phyloP scores from a whole-genome alignment of 2,329 filamentous ascomycete species.

The Metarhizium sp. region DNA sequence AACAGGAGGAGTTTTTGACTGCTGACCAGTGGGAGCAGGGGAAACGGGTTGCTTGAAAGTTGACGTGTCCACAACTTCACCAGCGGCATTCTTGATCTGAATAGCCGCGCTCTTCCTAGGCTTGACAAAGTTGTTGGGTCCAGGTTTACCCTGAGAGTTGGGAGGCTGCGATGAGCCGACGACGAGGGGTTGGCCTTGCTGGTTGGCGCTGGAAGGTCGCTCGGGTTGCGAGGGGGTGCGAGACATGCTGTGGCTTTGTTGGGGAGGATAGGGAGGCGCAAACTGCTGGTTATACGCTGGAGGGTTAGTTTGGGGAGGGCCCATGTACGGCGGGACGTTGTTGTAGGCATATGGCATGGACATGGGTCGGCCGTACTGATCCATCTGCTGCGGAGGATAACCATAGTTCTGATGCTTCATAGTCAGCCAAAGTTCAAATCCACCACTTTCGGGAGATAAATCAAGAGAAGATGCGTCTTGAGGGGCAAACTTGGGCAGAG shows the following conservation, averaged over 20 bases:
- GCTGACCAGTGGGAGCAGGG: conserved; percentile 43
- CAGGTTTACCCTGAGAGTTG: conserved; percentile 45
- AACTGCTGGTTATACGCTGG: conserved; percentile 42
- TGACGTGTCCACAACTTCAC: conserved; percentile 65
- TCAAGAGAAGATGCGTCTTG: conserved; percentile 33
- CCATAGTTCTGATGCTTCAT: conserved; percentile 56
- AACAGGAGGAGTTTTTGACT: conserved; percentile 57
- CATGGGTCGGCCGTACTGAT: conserved; percentile 28
- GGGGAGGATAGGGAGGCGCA: conserved; percentile 29
- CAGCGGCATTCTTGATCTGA: conserved; percentile 73
- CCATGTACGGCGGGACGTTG: conserved; percentile 42
- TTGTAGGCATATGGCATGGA: conserved; percentile 34
- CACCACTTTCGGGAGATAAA: conserved; percentile 58
- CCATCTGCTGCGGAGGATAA: conserved; percentile 36
- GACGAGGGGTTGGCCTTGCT: conserved; percentile 45
- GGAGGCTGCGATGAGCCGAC: conserved; percentile 57
- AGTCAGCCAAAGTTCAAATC: conserved; percentile 68
- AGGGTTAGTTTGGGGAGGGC: conserved; percentile 32
- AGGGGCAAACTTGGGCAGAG: conserved; percentile 1
- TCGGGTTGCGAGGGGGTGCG: conserved; percentile 74
- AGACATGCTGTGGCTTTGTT: conserved; percentile 64
- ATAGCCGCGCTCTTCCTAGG: conserved; percentile 64
- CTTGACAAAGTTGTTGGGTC: conserved; percentile 38
- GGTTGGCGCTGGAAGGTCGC: conserved; percentile 57
- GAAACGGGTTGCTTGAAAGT: conserved; percentile 49